Evolutionary conservation across 2,329 filamentous ascomycete genomes (phyloP).

Genomic region (Neopestalotiopsis clavispora): DNA sequence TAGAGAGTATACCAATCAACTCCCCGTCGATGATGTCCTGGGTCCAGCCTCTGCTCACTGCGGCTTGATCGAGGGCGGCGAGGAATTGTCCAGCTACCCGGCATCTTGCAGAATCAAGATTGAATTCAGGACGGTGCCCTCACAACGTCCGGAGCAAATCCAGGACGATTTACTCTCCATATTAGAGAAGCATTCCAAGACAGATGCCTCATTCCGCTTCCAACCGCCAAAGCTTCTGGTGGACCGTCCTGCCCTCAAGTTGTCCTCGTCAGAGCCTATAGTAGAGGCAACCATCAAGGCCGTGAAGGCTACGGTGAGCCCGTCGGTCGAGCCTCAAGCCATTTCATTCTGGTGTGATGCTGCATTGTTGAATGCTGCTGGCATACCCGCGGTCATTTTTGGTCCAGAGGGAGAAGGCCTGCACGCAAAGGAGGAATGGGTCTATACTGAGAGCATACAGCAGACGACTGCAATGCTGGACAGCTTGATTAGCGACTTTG

Average conservation of each 20-base stretch:
- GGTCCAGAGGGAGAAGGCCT: constrained; percentile 53
- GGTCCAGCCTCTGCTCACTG: constrained; percentile 47
- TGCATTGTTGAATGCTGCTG: constrained; percentile 49
- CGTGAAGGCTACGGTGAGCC: constrained; percentile 26
- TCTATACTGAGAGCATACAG: constrained; percentile 32
- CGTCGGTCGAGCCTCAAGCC: constrained; percentile 34
- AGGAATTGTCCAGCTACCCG: constrained; percentile 57
- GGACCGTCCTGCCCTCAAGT: constrained; percentile 46
- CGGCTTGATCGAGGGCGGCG: constrained; percentile 51
- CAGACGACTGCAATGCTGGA: background rate
- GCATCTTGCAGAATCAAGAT: constrained; percentile 51
- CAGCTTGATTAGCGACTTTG: background rate
- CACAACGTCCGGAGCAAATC: constrained; percentile 44
- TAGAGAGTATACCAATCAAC: constrained; percentile 32
- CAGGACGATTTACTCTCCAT: constrained; percentile 42
- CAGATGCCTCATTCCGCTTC: constrained; percentile 43
- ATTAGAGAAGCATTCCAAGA: constrained; percentile 35
- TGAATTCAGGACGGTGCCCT: constrained; percentile 53
- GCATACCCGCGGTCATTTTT: constrained; percentile 51
- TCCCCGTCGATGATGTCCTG: constrained; percentile 41
- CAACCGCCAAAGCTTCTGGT: constrained; percentile 44
- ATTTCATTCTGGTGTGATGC: constrained; percentile 55
- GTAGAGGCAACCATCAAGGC: constrained; percentile 17
- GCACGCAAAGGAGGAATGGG: constrained; percentile 56
- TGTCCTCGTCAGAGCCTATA: constrained; percentile 46